These are phyloP conservation scores for Cucurbita moschata DNA, from an alignment of 306 rosid species.

Conservation along the genomic window DNA sequence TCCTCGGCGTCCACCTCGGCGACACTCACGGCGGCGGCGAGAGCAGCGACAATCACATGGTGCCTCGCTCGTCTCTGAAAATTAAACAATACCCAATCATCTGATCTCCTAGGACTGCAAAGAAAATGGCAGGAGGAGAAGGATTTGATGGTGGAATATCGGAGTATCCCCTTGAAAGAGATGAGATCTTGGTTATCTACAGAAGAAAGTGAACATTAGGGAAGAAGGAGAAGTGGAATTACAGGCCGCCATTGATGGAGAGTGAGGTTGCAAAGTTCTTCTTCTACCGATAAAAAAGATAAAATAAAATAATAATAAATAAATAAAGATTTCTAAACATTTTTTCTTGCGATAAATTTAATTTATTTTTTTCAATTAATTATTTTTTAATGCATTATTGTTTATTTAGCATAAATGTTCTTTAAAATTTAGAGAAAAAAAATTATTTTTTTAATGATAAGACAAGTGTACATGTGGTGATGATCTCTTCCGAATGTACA, in stretches of 20 bases:
- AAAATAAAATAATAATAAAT: no score
- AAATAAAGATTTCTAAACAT: no score
- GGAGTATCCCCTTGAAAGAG: conserved; percentile 33
- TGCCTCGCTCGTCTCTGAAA: conserved; percentile 9
- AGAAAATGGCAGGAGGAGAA: conserved; percentile 26
- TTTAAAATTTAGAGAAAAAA: not conserved
- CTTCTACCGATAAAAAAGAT: not conserved
- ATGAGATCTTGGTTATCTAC: conserved; percentile 34
- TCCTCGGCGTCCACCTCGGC: conserved; percentile 22
- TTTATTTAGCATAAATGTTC: not conserved
- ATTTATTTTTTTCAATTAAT: not conserved
- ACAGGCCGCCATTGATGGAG: conserved; percentile 42
- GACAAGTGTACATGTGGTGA: not conserved
- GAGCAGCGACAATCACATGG: conserved; percentile 28
- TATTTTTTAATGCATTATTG: not conserved
- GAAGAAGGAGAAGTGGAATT: conserved; percentile 40
- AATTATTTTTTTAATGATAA: not conserved
- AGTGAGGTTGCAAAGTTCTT: not conserved
- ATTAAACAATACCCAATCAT: conserved; percentile 15
- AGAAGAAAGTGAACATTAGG: conserved; percentile 43
- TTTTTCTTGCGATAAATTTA: not conserved
- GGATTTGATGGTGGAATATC: conserved; percentile 16
- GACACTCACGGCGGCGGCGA: conserved; percentile 44
- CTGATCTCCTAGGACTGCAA: conserved; percentile 3
- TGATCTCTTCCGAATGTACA: not conserved